Percentiles rank a stretch among this genome's conserved stretches.
Evolutionary conservation across 257 asterid genomes (phyloP).

Genomic region (Ehretia macrophylla): DNA sequence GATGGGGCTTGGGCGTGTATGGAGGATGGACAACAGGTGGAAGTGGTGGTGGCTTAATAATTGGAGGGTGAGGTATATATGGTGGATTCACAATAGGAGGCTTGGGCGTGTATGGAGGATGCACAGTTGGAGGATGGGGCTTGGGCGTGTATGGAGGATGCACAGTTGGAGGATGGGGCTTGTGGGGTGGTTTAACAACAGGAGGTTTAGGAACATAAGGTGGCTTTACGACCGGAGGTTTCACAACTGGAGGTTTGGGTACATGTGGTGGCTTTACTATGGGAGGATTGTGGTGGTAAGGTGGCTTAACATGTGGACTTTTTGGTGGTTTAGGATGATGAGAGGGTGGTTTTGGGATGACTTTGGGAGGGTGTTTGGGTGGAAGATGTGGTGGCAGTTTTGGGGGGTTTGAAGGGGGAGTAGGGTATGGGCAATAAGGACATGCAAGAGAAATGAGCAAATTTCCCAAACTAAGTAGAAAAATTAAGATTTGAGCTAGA

Average conservation of each 20-base stretch:
- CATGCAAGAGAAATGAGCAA: conserved; percentile 47
- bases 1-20: conserved; percentile 20
- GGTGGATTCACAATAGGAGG: conserved; percentile 17
- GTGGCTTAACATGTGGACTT: too few species aligned
- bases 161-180: conserved; percentile 1
- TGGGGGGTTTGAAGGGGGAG: conserved; percentile 36
- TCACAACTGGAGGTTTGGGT: background rate
- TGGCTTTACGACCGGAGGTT: conserved; percentile 22
- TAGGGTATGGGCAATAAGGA: conserved; percentile 33
- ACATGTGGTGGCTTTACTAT: too few species aligned
- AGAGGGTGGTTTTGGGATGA: too few species aligned
- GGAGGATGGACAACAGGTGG: conserved; percentile 15
- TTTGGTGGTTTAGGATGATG: too few species aligned
- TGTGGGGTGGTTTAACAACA: too few species aligned
- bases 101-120: conserved; percentile 4
- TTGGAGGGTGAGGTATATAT: conserved; percentile 11
- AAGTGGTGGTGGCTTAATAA: conserved; percentile 7
- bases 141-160: conserved; percentile 12
- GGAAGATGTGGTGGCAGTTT: conserved; percentile 25
- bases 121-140: background rate
- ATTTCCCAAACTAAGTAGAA: conserved; percentile 42
- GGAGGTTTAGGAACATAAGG: conserved; percentile 13
- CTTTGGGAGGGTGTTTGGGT: too few species aligned
- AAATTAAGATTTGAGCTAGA: conserved; percentile 18
- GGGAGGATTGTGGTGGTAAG: too few species aligned